Base-by-base conservation (phyloP, 495 filamentous ascomycete species). In the Penicillium canescens region DNA sequence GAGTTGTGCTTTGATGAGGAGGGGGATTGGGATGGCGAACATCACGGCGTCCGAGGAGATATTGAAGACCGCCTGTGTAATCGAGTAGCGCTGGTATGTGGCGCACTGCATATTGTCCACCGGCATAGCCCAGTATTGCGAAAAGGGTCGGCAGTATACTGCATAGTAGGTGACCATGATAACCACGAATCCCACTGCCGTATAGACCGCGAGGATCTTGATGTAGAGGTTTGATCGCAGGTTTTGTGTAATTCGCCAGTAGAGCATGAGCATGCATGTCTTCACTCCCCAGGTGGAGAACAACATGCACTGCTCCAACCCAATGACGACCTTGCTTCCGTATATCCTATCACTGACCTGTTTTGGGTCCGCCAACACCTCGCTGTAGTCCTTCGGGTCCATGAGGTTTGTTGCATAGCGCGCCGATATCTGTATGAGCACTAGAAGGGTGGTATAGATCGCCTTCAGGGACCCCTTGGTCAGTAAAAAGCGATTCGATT, bases 11-110 rank as follows among this genome's bases (percentile, higher is more conserved):
- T 75, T 75, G 44, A 86, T 67, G 12, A 87, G 72, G 18, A 87
- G 71, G 0, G 82, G 83, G 12, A 88, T 70, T 2, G 81, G 82
- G 24, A 88, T 79, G 44, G 67, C 71, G 33, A 88, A 76, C 75
- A 87, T 86, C 44, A 80, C 67, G 13, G 80, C 51, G 52, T 89
- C 85, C 2, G 84, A 87, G 7, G 82, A 79, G 50, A 88, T 80
- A 56, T 88, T 87, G 71, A 87, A 82, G 13, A 84, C 83, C 16
- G 84, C 81, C 52, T 85, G 82, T 6, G 78, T 84, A 52, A 88
- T 87, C 0, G 85, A 77, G 61, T 87, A 84, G 56, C 81, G 60
- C 53, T 66, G 57, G 46, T 64, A 69, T 23, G 70, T 76, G 18
- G 62, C 62, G 54, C 65, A 73, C 21, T 71, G 67, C 61, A 69